phyloP scores from a whole-genome alignment of 257 asterid species.

The Paraleonurus japonicus region DNA sequence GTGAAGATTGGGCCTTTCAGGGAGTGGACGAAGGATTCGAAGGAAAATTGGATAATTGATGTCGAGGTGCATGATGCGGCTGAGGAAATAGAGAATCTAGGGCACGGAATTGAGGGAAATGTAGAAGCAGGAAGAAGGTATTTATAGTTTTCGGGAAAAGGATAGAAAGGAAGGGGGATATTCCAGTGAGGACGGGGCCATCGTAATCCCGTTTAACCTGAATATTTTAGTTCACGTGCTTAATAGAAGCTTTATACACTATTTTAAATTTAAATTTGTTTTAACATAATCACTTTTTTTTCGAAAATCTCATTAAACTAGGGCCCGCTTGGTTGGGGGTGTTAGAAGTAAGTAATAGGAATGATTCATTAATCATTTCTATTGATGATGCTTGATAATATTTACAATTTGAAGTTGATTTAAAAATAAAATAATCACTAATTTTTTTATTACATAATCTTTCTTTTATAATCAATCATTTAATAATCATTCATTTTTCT shows the following conservation, averaged over 20 bases:
- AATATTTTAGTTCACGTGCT: not conserved
- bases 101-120: conserved; percentile 44
- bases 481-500: too few species aligned
- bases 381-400: too few species aligned
- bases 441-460: too few species aligned
- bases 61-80: conserved; percentile 35
- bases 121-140: conserved; percentile 13
- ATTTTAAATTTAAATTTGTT: too few species aligned
- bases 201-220: conserved; percentile 16
- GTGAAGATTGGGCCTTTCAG: not conserved
- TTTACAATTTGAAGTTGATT: too few species aligned
- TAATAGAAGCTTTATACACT: not conserved
- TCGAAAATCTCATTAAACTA: too few species aligned
- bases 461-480: too few species aligned
- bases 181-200: conserved; percentile 33
- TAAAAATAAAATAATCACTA: too few species aligned
- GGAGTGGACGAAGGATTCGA: conserved; percentile 1
- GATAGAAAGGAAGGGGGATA: conserved; percentile 25
- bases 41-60: conserved; percentile 25
- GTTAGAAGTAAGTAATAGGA: too few species aligned
- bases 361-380: too few species aligned
- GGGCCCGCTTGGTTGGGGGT: too few species aligned
- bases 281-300: too few species aligned
- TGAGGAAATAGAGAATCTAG: conserved; percentile 37
- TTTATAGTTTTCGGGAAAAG: conserved; percentile 56